phyloP scores from a whole-genome alignment of 306 rosid species.

The Ziziphus jujuba region DNA sequence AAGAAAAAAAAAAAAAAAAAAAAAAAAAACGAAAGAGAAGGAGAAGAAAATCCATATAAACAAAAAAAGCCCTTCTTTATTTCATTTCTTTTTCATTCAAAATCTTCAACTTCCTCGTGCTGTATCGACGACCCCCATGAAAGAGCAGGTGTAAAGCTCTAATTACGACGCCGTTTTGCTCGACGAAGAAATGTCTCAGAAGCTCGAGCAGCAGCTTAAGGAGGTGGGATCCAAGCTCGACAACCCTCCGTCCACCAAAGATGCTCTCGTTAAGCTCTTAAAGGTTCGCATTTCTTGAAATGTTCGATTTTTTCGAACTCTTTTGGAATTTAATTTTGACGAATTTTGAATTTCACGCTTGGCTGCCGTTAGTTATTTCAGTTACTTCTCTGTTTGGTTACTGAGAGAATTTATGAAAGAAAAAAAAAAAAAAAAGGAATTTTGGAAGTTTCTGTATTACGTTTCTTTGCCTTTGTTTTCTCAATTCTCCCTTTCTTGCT shows the following conservation, averaged over 20 bases:
- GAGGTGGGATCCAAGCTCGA: constrained; percentile 97
- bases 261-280: constrained; percentile 75
- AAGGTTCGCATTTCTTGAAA: constrained; percentile 57
- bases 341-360: constrained; percentile 4
- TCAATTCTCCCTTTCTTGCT: neutral
- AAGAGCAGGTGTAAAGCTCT: constrained; percentile 25
- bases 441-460: neutral
- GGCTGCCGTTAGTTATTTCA: constrained; percentile 28
- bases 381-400: constrained; percentile 28
- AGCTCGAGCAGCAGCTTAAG: constrained; percentile 73
- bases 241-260: constrained; percentile 69
- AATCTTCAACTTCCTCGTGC: constrained; percentile 1
- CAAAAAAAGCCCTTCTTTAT: neutral
- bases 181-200: constrained; percentile 50
- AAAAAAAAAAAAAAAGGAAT: too few species aligned
- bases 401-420: neutral
- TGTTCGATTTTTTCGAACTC: constrained; percentile 2
- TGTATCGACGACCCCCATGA: constrained; percentile 32
- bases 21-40: neutral
- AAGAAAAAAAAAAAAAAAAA: too few species aligned
- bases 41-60: too few species aligned
- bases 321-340: neutral
- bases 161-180: constrained; percentile 37
- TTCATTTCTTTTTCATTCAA: neutral
- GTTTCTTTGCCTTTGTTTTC: neutral